Base-by-base conservation (phyloP, 306 rosid species). In the Gleditsia sinensis region DNA sequence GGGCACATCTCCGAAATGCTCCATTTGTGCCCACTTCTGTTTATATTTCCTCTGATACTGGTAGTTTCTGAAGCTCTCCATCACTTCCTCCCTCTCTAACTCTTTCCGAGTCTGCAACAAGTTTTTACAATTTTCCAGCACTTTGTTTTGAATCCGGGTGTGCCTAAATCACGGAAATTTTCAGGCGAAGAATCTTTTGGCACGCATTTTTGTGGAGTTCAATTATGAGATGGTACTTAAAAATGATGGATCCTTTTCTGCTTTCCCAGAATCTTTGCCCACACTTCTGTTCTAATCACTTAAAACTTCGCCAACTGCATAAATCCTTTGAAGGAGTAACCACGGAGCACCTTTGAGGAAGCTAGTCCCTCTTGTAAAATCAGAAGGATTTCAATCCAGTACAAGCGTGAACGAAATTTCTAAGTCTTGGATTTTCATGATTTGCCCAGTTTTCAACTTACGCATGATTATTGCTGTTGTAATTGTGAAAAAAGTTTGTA, bases 151-250 rank as follows among this genome's bases (percentile, higher is more conserved):
- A n/a, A 34, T 78, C 67, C 67, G 70, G 70, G 72, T 54, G 63
- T 37, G 62, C 64, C 39, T 45, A 14, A 71, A 71, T 50, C 62
- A 42, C 50, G 55, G 28, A 70, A n/a, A 61, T 62, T 65, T 79
- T 64, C 30, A 30, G 45, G 56, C 69, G 10, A 50, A 32, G 25
- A 19, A 55, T 63, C 20, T 36, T 20, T 64, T 55, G 74, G 71
- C 59, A 39, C 21, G 65, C 64, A 68, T 58, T 72, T 82, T 39
- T 66, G 36, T 59, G 70, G 75, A 19, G 60, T 82, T 69, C 57
- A 82, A 57, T 83, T 67, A 76, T 76, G 82, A 76, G 40, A 33
- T 60, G 46, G 75, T 60, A n/a, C 69, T 46, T 45, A 30, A 11
- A 80, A 71, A 77, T 63, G 59, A 77, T 77, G 14, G 12, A 9